phyloP scores from a whole-genome alignment of 495 filamentous ascomycete genomes.

The Xylaria nigripes region DNA sequence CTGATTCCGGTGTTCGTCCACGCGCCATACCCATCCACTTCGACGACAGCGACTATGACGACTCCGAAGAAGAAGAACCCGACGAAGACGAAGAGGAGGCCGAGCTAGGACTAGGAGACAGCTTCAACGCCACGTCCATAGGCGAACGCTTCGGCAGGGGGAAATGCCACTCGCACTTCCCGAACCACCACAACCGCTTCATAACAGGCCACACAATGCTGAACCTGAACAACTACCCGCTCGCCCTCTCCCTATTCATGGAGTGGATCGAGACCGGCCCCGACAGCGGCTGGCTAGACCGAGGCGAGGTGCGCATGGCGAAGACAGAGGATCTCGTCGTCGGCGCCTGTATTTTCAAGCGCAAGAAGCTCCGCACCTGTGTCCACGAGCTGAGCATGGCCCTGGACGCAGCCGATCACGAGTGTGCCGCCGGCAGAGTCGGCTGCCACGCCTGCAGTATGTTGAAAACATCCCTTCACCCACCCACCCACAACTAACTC shows the following conservation, averaged over 20 bases:
- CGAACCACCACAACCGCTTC: not conserved
- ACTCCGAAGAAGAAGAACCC: not conserved
- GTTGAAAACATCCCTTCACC: no score
- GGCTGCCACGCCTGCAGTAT: not conserved
- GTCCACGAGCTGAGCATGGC: slow-evolving; percentile 2
- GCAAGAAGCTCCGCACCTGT: not conserved
- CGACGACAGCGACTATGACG: not conserved
- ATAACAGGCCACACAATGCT: not conserved
- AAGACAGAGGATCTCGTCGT: not conserved
- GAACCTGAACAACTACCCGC: not conserved
- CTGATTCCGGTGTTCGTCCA: not conserved
- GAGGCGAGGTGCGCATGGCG: not conserved
- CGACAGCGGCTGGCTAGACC: not conserved
- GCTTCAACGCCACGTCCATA: not conserved
- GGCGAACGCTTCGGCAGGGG: not conserved
- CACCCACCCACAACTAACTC: no score
- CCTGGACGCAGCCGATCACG: not conserved
- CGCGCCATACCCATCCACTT: not conserved
- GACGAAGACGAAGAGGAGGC: no score
- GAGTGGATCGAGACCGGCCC: not conserved
- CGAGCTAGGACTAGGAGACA: no score
- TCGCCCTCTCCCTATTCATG: not conserved
- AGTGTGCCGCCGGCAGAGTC: not conserved
- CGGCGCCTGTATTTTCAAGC: not conserved
- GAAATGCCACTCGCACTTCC: not conserved